A percentile compares a stretch with the other conserved stretches of the same genome.
Evolutionary conservation across 345 rosid species (phyloP).

Genomic region (Acer saccharum): DNA sequence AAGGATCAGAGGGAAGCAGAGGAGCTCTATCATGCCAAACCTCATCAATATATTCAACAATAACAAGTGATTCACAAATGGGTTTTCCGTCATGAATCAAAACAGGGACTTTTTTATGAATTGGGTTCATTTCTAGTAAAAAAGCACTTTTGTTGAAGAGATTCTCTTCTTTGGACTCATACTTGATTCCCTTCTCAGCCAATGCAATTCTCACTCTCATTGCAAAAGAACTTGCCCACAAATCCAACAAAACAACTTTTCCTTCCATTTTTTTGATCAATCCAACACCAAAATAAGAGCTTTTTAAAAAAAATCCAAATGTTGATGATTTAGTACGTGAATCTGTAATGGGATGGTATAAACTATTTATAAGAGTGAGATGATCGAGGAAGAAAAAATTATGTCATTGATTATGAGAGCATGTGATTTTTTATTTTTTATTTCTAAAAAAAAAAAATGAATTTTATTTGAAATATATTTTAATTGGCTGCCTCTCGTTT

Average conservation of each 20-base stretch:
- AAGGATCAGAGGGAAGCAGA: conserved; percentile 3
- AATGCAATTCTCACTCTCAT: neutral
- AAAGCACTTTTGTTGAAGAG: neutral
- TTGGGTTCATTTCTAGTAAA: neutral
- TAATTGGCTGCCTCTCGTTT: no score
- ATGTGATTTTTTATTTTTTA: no score
- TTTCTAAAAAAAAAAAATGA: no score
- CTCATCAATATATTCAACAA: conserved; percentile 1
- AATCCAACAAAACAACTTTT: neutral
- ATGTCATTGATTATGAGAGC: no score
- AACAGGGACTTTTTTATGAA: conserved; percentile 1
- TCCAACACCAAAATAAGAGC: no score
- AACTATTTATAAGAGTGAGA: no score
- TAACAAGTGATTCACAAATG: neutral
- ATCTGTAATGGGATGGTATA: no score
- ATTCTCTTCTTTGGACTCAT: neutral
- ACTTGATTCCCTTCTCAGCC: conserved; percentile 12
- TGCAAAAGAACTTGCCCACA: neutral
- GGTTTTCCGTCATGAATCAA: conserved; percentile 1
- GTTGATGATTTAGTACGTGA: no score
- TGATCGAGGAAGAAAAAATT: no score
- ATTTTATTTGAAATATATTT: no score
- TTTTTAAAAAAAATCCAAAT: no score
- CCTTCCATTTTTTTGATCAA: neutral
- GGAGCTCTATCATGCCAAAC: conserved; percentile 2